Evolutionary conservation across 371 early-diverging fungal species (phyloP).

Genomic region (Mucor plumbeus): DNA sequence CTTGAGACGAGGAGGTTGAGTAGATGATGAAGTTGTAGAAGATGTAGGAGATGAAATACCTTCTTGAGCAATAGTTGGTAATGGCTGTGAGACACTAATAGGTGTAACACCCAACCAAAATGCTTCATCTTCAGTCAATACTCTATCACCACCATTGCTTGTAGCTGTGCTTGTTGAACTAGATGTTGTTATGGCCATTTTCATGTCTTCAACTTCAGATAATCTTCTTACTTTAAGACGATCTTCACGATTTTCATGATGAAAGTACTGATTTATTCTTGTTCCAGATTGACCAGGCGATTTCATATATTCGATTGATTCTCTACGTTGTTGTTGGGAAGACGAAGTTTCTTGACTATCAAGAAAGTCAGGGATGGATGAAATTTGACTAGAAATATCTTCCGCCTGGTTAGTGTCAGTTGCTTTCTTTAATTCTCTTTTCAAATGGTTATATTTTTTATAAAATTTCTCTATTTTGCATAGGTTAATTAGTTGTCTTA

Average conservation of each 20-base stretch:
- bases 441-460: constrained; percentile 24
- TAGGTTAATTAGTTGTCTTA: not conserved
- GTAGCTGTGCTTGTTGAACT: not conserved
- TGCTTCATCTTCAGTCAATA: constrained; percentile 21
- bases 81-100: constrained; percentile 9
- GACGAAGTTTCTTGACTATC: not conserved
- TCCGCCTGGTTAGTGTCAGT: not conserved
- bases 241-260: constrained; percentile 4
- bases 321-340: not conserved
- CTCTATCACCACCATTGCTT: not conserved
- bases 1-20: constrained; percentile 19
- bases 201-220: constrained; percentile 15
- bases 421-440: constrained; percentile 14
- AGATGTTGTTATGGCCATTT: not conserved
- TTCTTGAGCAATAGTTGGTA: not conserved
- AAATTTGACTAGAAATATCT: not conserved
- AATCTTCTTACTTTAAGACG: not conserved
- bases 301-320: constrained; percentile 9
- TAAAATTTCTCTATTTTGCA: constrained; percentile 18
- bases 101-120: constrained; percentile 19
- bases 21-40: not conserved
- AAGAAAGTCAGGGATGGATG: not conserved
- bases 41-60: not conserved
- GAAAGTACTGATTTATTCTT: not conserved
- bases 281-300: constrained; percentile 11